Percentiles rank a stretch among this genome's conserved stretches.
Evolutionary conservation across 2,329 filamentous ascomycete species (phyloP).

Genomic region (Elsinoe australis): DNA sequence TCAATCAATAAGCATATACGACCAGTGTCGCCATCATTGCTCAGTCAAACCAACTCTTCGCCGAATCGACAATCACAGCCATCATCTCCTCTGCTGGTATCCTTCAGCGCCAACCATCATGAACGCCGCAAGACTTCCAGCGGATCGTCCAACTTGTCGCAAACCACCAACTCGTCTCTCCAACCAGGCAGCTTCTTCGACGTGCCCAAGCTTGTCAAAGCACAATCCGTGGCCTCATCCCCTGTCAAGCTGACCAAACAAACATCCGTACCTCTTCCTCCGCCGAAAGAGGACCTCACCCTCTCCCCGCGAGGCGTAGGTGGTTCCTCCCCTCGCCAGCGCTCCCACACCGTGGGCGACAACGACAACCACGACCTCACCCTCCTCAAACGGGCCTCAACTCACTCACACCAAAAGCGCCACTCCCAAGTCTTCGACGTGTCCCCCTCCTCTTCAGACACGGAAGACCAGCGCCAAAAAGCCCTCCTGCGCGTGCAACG

Average conservation of each 20-base stretch:
- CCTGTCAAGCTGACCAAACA: conserved; percentile 43
- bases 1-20: conserved; percentile 76
- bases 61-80: conserved; percentile 78
- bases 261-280: conserved; percentile 42
- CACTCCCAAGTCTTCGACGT: conserved; percentile 93
- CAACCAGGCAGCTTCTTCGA: conserved; percentile 63
- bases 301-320: conserved; percentile 28
- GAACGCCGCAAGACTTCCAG: conserved; percentile 90
- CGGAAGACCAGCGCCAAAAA: conserved; percentile 87
- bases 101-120: conserved; percentile 77
- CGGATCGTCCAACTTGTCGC: conserved; percentile 74
- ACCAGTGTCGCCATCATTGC: conserved; percentile 75
- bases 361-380: conserved; percentile 68
- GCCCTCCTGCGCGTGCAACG: conserved; percentile 86
- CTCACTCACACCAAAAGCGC: conserved; percentile 65
- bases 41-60: conserved; percentile 74
- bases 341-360: conserved; percentile 88
- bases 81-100: conserved; percentile 87
- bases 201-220: conserved; percentile 53
- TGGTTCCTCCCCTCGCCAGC: conserved; percentile 53
- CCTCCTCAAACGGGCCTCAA: conserved; percentile 52
- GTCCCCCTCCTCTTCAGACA: conserved; percentile 95
- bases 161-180: conserved; percentile 62
- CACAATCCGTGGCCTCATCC: conserved; percentile 47
- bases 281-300: conserved; percentile 36